Conservation (phyloP, 805 yeast genomes). For the Cyberlindnera mrakii region DNA sequence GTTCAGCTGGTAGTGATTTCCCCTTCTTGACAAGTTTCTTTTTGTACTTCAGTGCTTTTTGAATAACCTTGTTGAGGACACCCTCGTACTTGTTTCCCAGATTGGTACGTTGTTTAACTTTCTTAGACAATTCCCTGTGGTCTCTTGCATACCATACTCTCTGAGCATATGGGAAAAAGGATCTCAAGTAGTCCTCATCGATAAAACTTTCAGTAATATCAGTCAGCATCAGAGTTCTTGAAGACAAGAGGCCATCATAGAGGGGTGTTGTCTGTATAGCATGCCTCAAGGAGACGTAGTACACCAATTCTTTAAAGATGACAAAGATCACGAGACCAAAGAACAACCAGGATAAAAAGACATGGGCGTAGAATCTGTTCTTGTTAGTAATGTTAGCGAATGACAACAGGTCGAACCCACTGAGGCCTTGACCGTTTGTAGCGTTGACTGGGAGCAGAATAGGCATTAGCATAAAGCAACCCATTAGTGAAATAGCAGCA, state of each 20-base stretch:
- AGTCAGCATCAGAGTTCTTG: slow-evolving; percentile 68
- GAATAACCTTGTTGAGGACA: slow-evolving; percentile 53
- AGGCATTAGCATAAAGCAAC: slow-evolving; percentile 32
- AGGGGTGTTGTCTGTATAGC: slow-evolving; percentile 67
- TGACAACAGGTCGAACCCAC: slow-evolving; percentile 62
- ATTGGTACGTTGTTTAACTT: slow-evolving; percentile 58
- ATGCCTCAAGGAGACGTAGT: slow-evolving; percentile 67
- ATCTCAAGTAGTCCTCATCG: slow-evolving; percentile 44
- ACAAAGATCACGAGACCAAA: slow-evolving; percentile 61
- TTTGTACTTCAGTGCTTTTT: slow-evolving; percentile 52
- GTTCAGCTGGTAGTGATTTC: slow-evolving; percentile 46
- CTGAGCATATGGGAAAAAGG: slow-evolving; percentile 57
- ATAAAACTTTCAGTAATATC: slow-evolving; percentile 44
- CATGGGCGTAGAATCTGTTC: slow-evolving; percentile 67
- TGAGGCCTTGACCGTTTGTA: slow-evolving; percentile 48
- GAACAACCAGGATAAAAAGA: slow-evolving; percentile 67
- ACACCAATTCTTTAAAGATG: slow-evolving; percentile 69
- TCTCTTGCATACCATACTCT: slow-evolving; percentile 62
- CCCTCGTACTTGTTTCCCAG: slow-evolving; percentile 57
- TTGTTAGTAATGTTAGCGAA: slow-evolving; percentile 57
- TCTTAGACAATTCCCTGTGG: slow-evolving; percentile 47
- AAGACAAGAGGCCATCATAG: slow-evolving; percentile 61
- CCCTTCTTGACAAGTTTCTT: slow-evolving; percentile 53
- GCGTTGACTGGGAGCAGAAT: slow-evolving; percentile 71
- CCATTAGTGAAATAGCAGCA: slow-evolving; percentile 21